Percentiles rank a stretch among this genome's conserved stretches.
Evolutionary conservation across 2,329 filamentous ascomycete species (phyloP).

Genomic region (Arachnopeziza araneosa): DNA sequence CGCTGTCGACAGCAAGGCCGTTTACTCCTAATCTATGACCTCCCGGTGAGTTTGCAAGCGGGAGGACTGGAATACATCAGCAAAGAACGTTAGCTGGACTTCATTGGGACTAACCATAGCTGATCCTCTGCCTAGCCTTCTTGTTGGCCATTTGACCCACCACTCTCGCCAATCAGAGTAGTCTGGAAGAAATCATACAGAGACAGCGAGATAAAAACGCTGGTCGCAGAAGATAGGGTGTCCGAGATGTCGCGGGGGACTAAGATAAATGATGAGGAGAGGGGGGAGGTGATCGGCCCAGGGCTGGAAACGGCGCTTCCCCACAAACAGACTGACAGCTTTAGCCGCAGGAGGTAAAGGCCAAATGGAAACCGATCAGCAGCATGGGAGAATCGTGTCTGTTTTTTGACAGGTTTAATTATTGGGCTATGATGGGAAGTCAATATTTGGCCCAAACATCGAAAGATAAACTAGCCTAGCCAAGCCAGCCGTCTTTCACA

Average conservation of each 20-base stretch:
- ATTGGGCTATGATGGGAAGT: too few species aligned
- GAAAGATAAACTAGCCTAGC: too few species aligned
- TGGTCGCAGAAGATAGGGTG: background rate
- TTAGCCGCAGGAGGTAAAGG: background rate
- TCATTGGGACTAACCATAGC: constrained; percentile 50
- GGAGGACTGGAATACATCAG: constrained; percentile 49
- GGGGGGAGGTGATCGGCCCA: background rate
- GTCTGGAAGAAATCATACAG: background rate
- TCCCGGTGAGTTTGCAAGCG: constrained; percentile 66
- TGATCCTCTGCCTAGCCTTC: constrained; percentile 65
- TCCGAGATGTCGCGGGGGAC: background rate
- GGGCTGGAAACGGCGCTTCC: background rate
- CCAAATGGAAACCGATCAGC: too few species aligned
- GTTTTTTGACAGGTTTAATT: too few species aligned
- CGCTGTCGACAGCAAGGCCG: constrained; percentile 79
- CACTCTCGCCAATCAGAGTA: background rate
- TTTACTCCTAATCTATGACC: constrained; percentile 94
- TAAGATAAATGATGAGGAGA: too few species aligned
- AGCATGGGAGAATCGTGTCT: too few species aligned
- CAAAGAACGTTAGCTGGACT: constrained; percentile 8
- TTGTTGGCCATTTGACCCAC: constrained; percentile 31
- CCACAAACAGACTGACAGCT: background rate
- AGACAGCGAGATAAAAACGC: background rate
- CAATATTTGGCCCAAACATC: too few species aligned
- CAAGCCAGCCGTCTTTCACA: too few species aligned